These are phyloP conservation scores for Paramecium octaurelia DNA, from an alignment of 73 alveolate genomes.

Conservation along the genomic window DNA sequence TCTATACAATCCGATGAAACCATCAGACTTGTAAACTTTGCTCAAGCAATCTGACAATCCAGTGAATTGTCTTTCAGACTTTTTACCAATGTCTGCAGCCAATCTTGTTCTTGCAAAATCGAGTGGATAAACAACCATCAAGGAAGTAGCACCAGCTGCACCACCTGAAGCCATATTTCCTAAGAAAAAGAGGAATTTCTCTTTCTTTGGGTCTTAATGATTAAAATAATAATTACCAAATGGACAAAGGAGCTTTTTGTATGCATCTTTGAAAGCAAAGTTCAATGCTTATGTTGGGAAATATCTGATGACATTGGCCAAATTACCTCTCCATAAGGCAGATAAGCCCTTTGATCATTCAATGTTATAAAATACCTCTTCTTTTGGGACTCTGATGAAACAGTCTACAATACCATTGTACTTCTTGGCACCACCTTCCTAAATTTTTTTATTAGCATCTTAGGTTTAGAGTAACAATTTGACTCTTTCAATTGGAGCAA, in stretches of 20 bases:
- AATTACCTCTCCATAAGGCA: constrained; percentile 95
- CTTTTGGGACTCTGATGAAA: constrained; percentile 67
- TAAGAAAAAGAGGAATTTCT: constrained; percentile 77
- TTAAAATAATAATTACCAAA: constrained; percentile 39
- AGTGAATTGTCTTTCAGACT: constrained; percentile 79
- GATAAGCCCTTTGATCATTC: constrained; percentile 70
- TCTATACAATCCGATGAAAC: constrained; percentile 84
- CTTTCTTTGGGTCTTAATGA: constrained; percentile 67
- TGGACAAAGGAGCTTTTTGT: constrained; percentile 78
- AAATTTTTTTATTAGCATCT: constrained; percentile 76
- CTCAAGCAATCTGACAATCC: constrained; percentile 85
- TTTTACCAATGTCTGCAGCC: constrained; percentile 91
- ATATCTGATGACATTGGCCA: constrained; percentile 90
- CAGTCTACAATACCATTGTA: constrained; percentile 87
- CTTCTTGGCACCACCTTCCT: constrained; percentile 68
- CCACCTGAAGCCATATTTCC: constrained; percentile 93
- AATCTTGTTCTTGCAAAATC: constrained; percentile 93
- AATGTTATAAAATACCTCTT: constrained; percentile 20
- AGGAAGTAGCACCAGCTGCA: constrained; percentile 91
- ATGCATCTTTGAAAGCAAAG: constrained; percentile 90
- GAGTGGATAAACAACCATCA: constrained; percentile 86
- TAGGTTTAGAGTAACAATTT: constrained; percentile 91
- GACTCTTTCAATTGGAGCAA: constrained; percentile 96
- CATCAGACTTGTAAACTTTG: constrained; percentile 79
- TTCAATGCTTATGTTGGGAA: constrained; percentile 89